phyloP scores from a whole-genome alignment of 257 asterid genomes.

The Gentiana macrophylla region DNA sequence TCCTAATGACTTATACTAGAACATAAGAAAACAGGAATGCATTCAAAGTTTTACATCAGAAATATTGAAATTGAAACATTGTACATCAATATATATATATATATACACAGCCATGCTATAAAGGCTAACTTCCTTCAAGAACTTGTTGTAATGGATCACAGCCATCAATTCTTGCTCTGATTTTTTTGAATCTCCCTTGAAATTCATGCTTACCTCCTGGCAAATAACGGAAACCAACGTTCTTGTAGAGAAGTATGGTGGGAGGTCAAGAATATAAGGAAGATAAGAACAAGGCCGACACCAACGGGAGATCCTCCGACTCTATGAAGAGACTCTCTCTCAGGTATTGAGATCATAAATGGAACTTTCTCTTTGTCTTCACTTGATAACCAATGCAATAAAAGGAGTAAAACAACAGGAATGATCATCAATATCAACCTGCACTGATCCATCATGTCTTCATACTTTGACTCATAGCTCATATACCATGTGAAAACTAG shows the following conservation, averaged over 20 bases:
- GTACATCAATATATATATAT: no score
- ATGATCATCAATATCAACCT: slow-evolving; percentile 53
- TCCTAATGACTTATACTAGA: no score
- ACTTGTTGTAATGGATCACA: no score
- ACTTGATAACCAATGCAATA: slow-evolving; percentile 51
- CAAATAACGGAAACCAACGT: slow-evolving; percentile 59
- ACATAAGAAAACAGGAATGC: no score
- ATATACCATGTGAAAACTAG: slow-evolving; percentile 68
- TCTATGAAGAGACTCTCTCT: slow-evolving; percentile 50
- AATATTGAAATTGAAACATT: no score
- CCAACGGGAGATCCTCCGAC: slow-evolving; percentile 66
- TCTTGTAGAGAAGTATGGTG: slow-evolving; percentile 53
- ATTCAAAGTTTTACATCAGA: no score
- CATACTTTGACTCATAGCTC: slow-evolving; percentile 46
- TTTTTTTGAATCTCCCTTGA: not conserved
- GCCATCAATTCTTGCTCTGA: not conserved
- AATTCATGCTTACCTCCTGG: slow-evolving; percentile 17
- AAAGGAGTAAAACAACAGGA: slow-evolving; percentile 56
- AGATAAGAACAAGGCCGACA: slow-evolving; percentile 41
- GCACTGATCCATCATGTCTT: slow-evolving; percentile 37
- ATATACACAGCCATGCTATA: no score
- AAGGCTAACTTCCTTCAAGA: no score
- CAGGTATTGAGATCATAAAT: slow-evolving; percentile 33
- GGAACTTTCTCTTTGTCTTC: slow-evolving; percentile 40
- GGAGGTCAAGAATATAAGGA: slow-evolving; percentile 52